Evolutionary conservation across 2,329 filamentous ascomycete species (phyloP).

Genomic region (Phyllosticta citribraziliensis): DNA sequence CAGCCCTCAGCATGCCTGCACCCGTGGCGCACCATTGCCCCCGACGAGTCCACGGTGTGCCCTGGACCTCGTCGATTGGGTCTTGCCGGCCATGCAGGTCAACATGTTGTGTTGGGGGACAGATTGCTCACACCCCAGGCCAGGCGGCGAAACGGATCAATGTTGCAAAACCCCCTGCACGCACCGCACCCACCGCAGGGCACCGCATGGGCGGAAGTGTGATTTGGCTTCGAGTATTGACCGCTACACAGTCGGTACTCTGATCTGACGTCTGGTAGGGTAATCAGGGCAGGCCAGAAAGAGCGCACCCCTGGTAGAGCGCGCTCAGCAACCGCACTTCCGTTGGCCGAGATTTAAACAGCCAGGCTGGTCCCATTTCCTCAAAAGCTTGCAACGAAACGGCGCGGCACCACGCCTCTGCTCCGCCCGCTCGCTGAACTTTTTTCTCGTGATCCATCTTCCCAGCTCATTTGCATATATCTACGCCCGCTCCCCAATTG

Average conservation of each 20-base stretch:
- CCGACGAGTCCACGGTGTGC: neutral
- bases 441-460: neutral
- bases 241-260: neutral
- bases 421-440: neutral
- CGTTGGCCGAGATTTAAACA: neutral
- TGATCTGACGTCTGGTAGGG: neutral
- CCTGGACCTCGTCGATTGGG: neutral
- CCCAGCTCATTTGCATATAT: neutral
- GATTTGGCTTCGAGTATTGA: neutral
- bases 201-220: neutral
- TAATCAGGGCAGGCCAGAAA: neutral
- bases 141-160: neutral
- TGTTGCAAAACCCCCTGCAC: neutral
- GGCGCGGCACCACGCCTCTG: neutral
- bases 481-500: neutral
- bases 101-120: neutral
- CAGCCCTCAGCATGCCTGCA: neutral
- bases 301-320: neutral
- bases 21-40: neutral
- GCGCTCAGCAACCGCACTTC: neutral
- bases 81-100: neutral
- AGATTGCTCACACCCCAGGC: neutral
- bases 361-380: neutral
- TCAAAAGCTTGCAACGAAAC: neutral
- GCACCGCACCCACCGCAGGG: no score